Evolutionary conservation across 106 monocot genomes (phyloP).

Genomic region (Vanilla planifolia): DNA sequence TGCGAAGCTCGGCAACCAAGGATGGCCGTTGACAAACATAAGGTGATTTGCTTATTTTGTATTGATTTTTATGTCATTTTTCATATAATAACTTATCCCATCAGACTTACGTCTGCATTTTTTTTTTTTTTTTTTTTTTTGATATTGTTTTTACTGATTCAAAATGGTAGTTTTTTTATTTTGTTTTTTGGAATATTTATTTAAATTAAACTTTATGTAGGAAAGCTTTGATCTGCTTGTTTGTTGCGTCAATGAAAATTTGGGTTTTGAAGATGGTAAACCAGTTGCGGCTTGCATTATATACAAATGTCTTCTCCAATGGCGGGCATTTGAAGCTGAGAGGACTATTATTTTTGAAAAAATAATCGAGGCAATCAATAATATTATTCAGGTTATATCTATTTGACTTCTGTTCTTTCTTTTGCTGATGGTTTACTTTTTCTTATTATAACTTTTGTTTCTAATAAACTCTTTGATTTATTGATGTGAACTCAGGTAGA

Average conservation of each 20-base stretch:
- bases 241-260: constrained; percentile 69
- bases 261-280: constrained; percentile 84
- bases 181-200: not conserved
- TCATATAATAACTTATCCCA: not conserved
- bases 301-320: constrained; percentile 77
- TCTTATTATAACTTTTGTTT: not conserved
- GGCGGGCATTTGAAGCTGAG: constrained; percentile 81
- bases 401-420: not conserved
- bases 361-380: constrained; percentile 77
- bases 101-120: not conserved
- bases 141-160: not conserved
- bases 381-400: constrained; percentile 63
- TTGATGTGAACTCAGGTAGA: constrained; percentile 37
- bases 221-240: constrained; percentile 73
- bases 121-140: not conserved
- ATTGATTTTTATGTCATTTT: not conserved
- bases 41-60: constrained; percentile 32
- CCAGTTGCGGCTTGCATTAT: constrained; percentile 87
- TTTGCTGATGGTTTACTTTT: not conserved
- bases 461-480: not conserved
- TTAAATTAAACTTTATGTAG: constrained; percentile 27
- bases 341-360: constrained; percentile 80
- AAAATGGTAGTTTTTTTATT: not conserved
- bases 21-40: constrained; percentile 49
- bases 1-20: constrained; percentile 47